These are phyloP conservation scores for Rhodosporidiobolus odoratus DNA, from an alignment of 768 basidiomycete species.

Conservation along the genomic window DNA sequence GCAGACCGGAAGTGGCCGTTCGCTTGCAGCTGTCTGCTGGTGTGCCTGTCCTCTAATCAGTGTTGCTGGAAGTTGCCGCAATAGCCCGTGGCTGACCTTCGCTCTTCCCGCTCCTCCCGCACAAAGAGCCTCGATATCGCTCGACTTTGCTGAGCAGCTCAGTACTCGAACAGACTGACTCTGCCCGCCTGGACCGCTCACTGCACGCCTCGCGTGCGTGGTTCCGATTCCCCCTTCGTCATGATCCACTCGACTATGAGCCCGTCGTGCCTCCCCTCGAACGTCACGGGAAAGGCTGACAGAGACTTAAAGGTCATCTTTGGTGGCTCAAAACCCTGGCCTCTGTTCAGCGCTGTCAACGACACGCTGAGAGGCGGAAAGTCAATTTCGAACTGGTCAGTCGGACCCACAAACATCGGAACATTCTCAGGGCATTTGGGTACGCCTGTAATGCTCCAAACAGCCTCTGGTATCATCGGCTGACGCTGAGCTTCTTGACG, in stretches of 20 bases:
- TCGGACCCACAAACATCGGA: neutral
- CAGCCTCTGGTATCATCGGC: neutral
- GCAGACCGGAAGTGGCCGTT: no score
- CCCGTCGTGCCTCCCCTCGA: no score
- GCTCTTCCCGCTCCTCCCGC: neutral
- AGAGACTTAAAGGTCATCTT: neutral
- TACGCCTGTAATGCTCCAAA: neutral
- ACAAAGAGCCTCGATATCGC: no score
- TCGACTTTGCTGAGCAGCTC: neutral
- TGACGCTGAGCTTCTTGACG: neutral
- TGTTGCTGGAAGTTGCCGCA: no score
- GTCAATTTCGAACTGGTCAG: neutral
- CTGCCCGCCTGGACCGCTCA: neutral
- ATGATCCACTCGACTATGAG: neutral
- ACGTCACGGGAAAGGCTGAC: no score
- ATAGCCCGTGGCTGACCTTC: neutral
- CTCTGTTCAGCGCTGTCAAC: constrained; percentile 17
- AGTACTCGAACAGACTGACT: neutral
- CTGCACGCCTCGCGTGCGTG: neutral
- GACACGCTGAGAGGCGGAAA: constrained; percentile 26
- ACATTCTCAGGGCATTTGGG: constrained; percentile 6
- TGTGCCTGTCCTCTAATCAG: no score
- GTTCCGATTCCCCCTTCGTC: neutral
- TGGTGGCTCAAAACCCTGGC: constrained; percentile 8
- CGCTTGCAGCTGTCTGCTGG: no score